phyloP scores from a whole-genome alignment of 768 basidiomycete species.

The Cystobasidium tubakii region DNA sequence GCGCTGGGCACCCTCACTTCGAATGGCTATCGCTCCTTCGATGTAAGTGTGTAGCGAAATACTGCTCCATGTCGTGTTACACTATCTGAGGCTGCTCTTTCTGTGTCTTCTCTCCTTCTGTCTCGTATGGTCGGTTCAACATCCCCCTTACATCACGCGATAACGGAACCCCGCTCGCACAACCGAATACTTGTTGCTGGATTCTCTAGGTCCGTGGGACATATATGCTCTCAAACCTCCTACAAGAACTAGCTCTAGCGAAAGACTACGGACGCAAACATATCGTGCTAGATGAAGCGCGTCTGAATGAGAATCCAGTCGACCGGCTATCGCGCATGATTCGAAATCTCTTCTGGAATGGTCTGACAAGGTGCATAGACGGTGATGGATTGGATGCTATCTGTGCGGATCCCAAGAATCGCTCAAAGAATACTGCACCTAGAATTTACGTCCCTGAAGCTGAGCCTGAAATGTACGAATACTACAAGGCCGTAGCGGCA shows the following conservation, averaged over 20 bases:
- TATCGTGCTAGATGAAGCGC: constrained; percentile 97
- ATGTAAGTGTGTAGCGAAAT: constrained; percentile 84
- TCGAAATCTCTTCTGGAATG: constrained; percentile 90
- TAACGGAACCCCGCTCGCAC: not conserved
- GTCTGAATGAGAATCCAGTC: constrained; percentile 93
- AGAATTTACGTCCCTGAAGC: constrained; percentile 91
- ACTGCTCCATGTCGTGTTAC: not conserved
- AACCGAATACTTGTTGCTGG: not conserved
- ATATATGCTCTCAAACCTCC: constrained; percentile 97
- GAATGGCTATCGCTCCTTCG: constrained; percentile 96
- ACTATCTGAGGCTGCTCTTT: not conserved
- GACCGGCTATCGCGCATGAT: constrained; percentile 96
- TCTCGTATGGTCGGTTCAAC: too few species aligned
- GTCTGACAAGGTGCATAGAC: constrained; percentile 90
- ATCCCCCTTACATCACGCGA: not conserved
- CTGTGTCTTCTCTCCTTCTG: not conserved
- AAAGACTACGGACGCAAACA: constrained; percentile 90
- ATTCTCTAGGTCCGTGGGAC: constrained; percentile 62
- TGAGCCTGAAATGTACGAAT: constrained; percentile 88
- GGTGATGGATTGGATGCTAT: constrained; percentile 95
- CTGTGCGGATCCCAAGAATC: constrained; percentile 95
- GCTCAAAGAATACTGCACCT: constrained; percentile 79
- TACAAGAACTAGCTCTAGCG: constrained; percentile 97
- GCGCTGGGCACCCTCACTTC: constrained; percentile 91
- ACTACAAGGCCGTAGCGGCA: constrained; percentile 81